These are phyloP conservation scores for Debaryomyces udenii DNA, from an alignment of 1,139 yeast genomes.

Conservation along the genomic window DNA sequence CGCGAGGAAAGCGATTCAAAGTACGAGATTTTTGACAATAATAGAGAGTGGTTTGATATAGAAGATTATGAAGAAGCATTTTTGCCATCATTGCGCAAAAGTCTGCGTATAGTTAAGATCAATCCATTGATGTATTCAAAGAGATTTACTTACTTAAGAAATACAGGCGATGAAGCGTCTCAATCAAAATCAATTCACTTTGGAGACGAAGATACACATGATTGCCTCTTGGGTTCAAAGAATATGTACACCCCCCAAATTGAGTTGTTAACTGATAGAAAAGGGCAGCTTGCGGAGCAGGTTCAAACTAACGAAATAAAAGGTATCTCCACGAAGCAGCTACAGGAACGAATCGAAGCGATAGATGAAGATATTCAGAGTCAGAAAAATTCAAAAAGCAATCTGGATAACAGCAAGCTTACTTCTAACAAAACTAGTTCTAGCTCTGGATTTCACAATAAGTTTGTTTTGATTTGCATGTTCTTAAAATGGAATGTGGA, in stretches of 20 bases:
- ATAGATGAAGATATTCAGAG: conserved; percentile 27
- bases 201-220: conserved; percentile 36
- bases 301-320: conserved; percentile 19
- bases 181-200: conserved; percentile 21
- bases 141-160: conserved; percentile 43
- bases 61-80: conserved; percentile 48
- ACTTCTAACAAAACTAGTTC: background rate
- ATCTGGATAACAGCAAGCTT: background rate
- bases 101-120: conserved; percentile 27
- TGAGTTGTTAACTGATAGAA: conserved; percentile 30
- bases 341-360: conserved; percentile 25
- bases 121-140: conserved; percentile 42
- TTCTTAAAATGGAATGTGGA: conserved; percentile 47
- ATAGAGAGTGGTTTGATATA: conserved; percentile 45
- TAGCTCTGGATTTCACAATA: conserved; percentile 35
- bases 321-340: conserved; percentile 14
- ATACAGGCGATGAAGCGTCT: conserved; percentile 26
- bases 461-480: conserved; percentile 44
- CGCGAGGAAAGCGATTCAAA: conserved; percentile 17
- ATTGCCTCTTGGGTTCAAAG: conserved; percentile 30
- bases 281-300: conserved; percentile 29
- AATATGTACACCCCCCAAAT: conserved; percentile 35
- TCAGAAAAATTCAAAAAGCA: conserved; percentile 12
- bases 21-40: conserved; percentile 36
- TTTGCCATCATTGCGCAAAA: conserved; percentile 28